Evolutionary conservation across 1,284 basidiomycete species (phyloP), one percentile per base, ranked within the genome.

Genomic region (Jaminaea rosea): DNA sequence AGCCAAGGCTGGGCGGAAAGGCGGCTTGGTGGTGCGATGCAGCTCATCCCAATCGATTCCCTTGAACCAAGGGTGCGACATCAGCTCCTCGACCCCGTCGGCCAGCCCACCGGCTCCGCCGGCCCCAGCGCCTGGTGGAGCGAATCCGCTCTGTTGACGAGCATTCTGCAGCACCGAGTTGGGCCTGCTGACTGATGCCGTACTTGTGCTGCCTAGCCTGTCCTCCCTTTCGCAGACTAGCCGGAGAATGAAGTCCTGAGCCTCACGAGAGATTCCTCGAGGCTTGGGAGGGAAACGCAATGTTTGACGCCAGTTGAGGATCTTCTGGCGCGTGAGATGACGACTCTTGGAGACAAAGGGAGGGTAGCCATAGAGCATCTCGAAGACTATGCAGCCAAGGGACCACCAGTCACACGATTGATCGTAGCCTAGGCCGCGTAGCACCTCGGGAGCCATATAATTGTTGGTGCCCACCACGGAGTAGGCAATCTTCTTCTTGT

Each of bases 391-490:
- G 49, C 93, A 86, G 21, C 91, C 91, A 45, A 96, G 80, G 73
- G 87, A 90, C 92, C 93, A 97, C 91, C 91, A 97, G 72, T 97
- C 92, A 73, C 89, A 94, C 29, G 86, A 87, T 75, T 88, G 92
- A 44, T 87, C 84, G 76, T 97, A 97, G 23, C 91, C 92, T 69
- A 75, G 63, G 0, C 79, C 79, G 31, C 90, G 82, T 64, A 98
- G 88, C 36, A 97, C 92, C 74, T 97, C 93, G 27, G 90, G 89
- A 9, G 88, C 90, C 88, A 88, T 87, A 85, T 75, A 66, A 60
- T 73, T 71, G 58, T 71, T 71, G 32, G 70, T 73, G 13, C 70
- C 70, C 75, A 93, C 78, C 80, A 94, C 86, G 53, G 90, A 93
- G 76, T 96, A 94, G 37, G 92, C 92, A 61, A 94, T 78, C 84